phyloP scores from a whole-genome alignment of 78 protist species.

The Dictyostelium intermedium region DNA sequence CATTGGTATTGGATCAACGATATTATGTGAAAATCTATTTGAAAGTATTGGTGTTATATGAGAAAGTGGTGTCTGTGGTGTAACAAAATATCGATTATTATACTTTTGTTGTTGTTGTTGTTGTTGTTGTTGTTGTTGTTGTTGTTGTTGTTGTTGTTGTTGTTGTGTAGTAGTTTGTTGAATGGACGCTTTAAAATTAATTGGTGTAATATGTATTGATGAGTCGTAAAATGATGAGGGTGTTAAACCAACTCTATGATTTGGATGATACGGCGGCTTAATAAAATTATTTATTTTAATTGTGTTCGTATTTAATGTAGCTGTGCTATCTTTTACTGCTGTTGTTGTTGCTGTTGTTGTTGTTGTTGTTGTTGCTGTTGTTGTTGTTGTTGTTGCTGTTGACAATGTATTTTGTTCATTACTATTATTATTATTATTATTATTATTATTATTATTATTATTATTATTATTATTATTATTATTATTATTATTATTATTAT shows the following conservation, averaged over 20 bases:
- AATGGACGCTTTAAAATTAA: not conserved
- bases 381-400: not conserved
- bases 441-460: not conserved
- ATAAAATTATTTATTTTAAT: not conserved
- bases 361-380: not conserved
- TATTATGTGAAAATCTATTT: not conserved
- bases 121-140: constrained; percentile 1
- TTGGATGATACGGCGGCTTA: not conserved
- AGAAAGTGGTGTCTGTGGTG: constrained; percentile 49
- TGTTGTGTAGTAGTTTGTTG: not conserved
- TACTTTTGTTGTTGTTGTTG: not conserved
- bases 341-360: not conserved
- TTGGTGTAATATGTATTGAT: constrained; percentile 15
- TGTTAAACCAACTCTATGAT: not conserved
- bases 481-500: not conserved
- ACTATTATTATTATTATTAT: not conserved
- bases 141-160: constrained; percentile 26
- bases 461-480: not conserved
- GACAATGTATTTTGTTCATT: not conserved
- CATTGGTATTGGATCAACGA: constrained; percentile 39
- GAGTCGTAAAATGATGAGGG: constrained; percentile 8
- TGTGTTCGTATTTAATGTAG: not conserved
- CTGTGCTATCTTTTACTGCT: not conserved
- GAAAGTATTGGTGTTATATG: constrained; percentile 20
- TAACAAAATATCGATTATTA: not conserved